Base-by-base conservation (phyloP, 495 filamentous ascomycete genomes). In the Penicillium silybi region DNA sequence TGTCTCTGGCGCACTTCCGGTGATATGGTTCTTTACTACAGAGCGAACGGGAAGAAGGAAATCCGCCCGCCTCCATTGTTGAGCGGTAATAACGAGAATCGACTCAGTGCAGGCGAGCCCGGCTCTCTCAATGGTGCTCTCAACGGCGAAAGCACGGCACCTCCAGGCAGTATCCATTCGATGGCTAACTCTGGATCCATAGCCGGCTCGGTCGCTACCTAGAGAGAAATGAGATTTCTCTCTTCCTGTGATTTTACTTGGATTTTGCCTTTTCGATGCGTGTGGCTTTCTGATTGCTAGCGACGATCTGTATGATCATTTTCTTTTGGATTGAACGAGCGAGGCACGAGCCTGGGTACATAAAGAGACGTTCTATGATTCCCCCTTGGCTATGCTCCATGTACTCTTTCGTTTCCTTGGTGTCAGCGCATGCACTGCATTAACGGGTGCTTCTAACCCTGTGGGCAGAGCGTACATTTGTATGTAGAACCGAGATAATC, bases 1-100 rank as follows among this genome's bases (percentile, higher is more conserved):
- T 89, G 96, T 59, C 75, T 97, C 41, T 98, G 95, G 93, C 88
- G 93, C 54, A 88, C 86, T 20, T 87, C 88, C 11, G 90, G 87
- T 46, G 93, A 98, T 67, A 87, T 98, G 60, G 68, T 95, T 25
- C 74, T 98, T 32, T 82, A 88, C 56, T 98, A 97, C 78, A 92
- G 91, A 62, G 79, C 89, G 25, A 97, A 96, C 57, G 90, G 90
- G 19, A 81, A 81, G 65, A 89, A 89, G 46, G 66, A 69, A 40
- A 72, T 75, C 23, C 64, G 50, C 29, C 54, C 64, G 6, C 62
- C 69, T 1, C 58, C 48, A 4, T 54, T 48, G 11, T 39, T 66
- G 26, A 57, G 49, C 3, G 51, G 40, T 3, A 46, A 53, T 15
- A 48, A 65, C n/a, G 63, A 58, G 6, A 63, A 48, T 32, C 46